Conservation (phyloP, 2,329 filamentous ascomycete genomes). For the Blumeria hordei region DNA sequence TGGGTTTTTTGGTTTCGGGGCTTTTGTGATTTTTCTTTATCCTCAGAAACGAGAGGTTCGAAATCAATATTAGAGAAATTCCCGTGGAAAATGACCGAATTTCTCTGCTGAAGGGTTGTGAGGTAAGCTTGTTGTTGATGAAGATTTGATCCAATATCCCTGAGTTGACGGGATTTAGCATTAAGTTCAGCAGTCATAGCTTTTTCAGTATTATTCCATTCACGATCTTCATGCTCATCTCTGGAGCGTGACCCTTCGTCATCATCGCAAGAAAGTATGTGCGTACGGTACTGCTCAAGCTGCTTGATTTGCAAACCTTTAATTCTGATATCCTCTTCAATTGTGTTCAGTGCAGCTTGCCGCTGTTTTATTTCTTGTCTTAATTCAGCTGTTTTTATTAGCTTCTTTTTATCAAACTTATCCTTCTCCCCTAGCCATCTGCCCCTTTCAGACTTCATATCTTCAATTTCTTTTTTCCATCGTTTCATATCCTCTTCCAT, state of each 20-base stretch:
- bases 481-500: conserved; percentile 44
- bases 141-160: conserved; percentile 9
- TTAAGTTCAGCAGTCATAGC: conserved; percentile 9
- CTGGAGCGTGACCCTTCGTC: conserved; percentile 21
- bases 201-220: conserved; percentile 13
- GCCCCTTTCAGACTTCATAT: conserved; percentile 31
- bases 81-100: conserved; percentile 11
- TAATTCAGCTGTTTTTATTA: conserved; percentile 26
- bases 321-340: conserved; percentile 52
- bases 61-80: conserved; percentile 16
- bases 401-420: conserved; percentile 25
- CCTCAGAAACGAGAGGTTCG: conserved; percentile 9
- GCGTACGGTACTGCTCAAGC: conserved; percentile 45
- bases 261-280: conserved; percentile 33
- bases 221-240: conserved; percentile 12
- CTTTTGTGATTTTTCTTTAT: conserved; percentile 16
- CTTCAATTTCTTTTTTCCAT: conserved; percentile 38
- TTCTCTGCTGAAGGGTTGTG: conserved; percentile 8
- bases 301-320: conserved; percentile 48
- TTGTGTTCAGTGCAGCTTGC: conserved; percentile 27
- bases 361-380: conserved; percentile 31
- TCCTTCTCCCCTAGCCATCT: conserved; percentile 29
- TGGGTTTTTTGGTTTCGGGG: conserved; percentile 18
- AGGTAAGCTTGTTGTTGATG: conserved; percentile 7
- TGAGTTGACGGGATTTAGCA: conserved; percentile 6